Evolutionary conservation across 257 asterid species (phyloP).

Genomic region (Solanum pimpinellifolium): DNA sequence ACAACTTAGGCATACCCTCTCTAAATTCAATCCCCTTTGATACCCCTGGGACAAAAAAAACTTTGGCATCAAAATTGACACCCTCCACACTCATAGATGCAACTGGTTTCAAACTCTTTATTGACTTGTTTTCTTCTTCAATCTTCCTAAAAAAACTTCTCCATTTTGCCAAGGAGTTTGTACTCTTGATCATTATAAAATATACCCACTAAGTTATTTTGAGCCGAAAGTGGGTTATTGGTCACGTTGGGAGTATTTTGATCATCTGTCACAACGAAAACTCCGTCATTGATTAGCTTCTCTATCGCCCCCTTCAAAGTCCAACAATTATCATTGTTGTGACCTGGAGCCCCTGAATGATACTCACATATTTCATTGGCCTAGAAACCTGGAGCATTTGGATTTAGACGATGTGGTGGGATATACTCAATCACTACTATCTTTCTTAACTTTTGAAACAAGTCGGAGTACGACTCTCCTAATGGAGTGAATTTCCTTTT

Average conservation of each 20-base stretch:
- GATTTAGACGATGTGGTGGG: neutral
- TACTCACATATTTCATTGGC: neutral
- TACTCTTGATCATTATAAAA: neutral
- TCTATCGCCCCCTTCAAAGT: neutral
- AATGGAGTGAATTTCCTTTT: neutral
- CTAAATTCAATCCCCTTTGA: rapidly evolving
- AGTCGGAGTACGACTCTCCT: neutral
- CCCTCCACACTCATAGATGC: neutral
- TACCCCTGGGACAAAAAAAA: rapidly evolving
- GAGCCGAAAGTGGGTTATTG: neutral
- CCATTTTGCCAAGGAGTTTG: neutral
- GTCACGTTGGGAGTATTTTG: neutral
- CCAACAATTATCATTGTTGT: neutral
- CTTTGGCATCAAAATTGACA: neutral
- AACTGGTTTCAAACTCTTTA: neutral
- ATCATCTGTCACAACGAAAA: neutral
- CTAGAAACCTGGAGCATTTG: neutral
- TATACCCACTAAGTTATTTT: neutral
- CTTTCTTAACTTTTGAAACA: neutral
- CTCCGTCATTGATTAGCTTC: neutral
- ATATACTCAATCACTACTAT: neutral
- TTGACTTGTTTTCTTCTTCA: neutral
- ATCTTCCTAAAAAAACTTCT: neutral
- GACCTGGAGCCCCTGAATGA: neutral
- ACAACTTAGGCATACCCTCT: neutral